Percentiles rank a stretch among this genome's conserved stretches.
phyloP scores from a whole-genome alignment of 306 rosid species.

The Arachis hypogaea region DNA sequence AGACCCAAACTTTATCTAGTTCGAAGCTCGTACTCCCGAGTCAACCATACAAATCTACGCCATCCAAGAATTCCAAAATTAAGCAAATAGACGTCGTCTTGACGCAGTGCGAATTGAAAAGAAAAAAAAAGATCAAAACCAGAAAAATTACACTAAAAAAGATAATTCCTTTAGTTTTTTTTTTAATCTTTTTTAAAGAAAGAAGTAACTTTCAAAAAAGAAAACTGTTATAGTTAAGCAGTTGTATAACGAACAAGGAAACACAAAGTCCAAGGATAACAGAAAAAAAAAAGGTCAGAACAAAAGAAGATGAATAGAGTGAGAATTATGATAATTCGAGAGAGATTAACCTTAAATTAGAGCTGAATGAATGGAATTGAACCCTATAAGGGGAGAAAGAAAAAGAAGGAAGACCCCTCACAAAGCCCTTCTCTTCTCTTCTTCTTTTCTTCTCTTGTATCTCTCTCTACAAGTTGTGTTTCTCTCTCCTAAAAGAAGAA shows the following conservation, averaged over 20 bases:
- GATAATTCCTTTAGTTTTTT: not conserved
- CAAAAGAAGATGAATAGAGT: not conserved
- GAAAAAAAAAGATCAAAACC: conserved; percentile 10
- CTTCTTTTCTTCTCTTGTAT: not conserved
- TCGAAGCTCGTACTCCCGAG: conserved; percentile 32
- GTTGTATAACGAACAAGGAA: conserved; percentile 40
- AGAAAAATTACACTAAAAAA: not conserved
- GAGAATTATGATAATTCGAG: not conserved
- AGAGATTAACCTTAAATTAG: conserved; percentile 44
- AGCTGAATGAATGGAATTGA: not conserved
- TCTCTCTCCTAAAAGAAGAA: no score
- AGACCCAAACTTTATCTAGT: conserved; percentile 32
- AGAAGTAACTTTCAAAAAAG: conserved; percentile 7
- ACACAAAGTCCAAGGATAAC: not conserved
- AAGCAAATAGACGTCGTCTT: conserved; percentile 25
- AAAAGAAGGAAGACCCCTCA: not conserved
- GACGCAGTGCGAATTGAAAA: not conserved
- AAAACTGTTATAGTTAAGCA: conserved; percentile 36
- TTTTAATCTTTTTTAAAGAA: not conserved
- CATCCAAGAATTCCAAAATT: conserved; percentile 15
- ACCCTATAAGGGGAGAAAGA: not conserved
- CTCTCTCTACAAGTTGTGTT: not conserved
- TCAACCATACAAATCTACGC: conserved; percentile 50
- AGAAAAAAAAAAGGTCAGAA: not conserved
- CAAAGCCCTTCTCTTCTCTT: not conserved